Base-by-base conservation (phyloP, 1,284 basidiomycete genomes). In the Papiliotrema terrestris region DNA sequence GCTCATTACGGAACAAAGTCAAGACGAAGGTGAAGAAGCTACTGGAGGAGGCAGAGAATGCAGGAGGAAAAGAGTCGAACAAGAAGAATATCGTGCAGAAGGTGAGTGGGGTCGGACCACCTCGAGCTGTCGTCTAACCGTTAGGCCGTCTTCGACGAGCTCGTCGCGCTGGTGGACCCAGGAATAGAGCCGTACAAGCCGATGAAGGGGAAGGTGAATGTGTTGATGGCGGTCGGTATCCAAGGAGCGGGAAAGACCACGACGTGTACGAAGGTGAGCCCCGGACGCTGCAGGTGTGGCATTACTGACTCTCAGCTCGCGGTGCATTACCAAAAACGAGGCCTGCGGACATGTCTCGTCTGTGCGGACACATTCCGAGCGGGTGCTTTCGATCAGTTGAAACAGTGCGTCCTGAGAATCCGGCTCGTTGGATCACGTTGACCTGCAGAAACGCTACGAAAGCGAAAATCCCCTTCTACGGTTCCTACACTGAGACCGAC, bases 311-410 rank as follows among this genome's bases (percentile, higher is more conserved):
- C 52, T 66, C 53, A 79, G 76, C 84, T 97, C 36, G 96, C 96
- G 0, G 93, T 97, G 0, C 89, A 98, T 79, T 98, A 98, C 78
- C 92, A 96, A 75, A 89, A 92, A 69, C 86, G 94, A 62, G 96
- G 96, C 3, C 92, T 97, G 83, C 93, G 94, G 73, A 90, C 93
- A n/a, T 92, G 88, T 64, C 91, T 99, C 48, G 96, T 99, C 66
- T 99, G 96, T 69, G 96, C 96, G 25, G 96, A 99, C 78, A 99
- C 96, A 2, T 99, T 98, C 83, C 90, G 96, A 79, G 96, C 96
- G 5, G 96, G 96, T 62, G 96, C 96, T 43, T 99, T 99, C 77
- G 96, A 99, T 77, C 96, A 99, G 68, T 71, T 83, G 45, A 83
- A 99, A 87, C 63, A 89, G 89, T 71, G 86, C 88, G 77, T 91